Evolutionary conservation across 768 basidiomycete species (phyloP).

Genomic region (Dendrothele bispora): DNA sequence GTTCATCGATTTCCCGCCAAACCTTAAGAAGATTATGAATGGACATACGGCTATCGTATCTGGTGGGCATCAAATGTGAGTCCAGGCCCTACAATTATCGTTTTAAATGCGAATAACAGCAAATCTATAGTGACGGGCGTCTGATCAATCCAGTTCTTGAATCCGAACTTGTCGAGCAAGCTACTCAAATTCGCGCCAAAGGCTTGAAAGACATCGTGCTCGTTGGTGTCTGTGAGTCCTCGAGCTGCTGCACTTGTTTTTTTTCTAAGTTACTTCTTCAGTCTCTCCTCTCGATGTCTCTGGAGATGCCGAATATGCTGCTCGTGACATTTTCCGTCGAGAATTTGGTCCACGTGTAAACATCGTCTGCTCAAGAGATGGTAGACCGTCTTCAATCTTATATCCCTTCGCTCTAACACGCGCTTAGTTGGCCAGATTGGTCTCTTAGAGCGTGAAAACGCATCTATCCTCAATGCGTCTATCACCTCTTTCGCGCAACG

Average conservation of each 20-base stretch:
- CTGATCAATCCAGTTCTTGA: slow-evolving; percentile 35
- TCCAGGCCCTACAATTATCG: too few species aligned
- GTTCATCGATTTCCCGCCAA: slow-evolving; percentile 34
- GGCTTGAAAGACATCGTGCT: slow-evolving; percentile 28
- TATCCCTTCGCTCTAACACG: not conserved
- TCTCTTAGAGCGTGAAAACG: slow-evolving; percentile 66
- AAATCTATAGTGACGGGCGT: slow-evolving; percentile 31
- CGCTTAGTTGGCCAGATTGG: slow-evolving; percentile 53
- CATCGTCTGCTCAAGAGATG: slow-evolving; percentile 54
- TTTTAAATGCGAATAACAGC: too few species aligned
- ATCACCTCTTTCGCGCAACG: slow-evolving; percentile 57
- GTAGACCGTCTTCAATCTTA: too few species aligned
- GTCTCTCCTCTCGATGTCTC: slow-evolving; percentile 34
- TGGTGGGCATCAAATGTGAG: slow-evolving; percentile 46
- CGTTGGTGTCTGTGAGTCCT: slow-evolving; percentile 28
- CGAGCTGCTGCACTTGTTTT: not conserved
- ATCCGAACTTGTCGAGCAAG: slow-evolving; percentile 45
- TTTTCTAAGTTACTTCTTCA: slow-evolving; percentile 3
- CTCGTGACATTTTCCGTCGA: slow-evolving; percentile 25
- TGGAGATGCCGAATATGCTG: slow-evolving; percentile 31
- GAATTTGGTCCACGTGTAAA: slow-evolving; percentile 40
- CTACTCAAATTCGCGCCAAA: slow-evolving; percentile 30
- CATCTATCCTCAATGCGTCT: slow-evolving; percentile 66
- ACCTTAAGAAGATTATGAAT: slow-evolving; percentile 27
- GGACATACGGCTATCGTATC: slow-evolving; percentile 34